These are phyloP conservation scores for Rutstroemia sp. DNA, from an alignment of 2,329 filamentous ascomycete species.

Conservation along the genomic window DNA sequence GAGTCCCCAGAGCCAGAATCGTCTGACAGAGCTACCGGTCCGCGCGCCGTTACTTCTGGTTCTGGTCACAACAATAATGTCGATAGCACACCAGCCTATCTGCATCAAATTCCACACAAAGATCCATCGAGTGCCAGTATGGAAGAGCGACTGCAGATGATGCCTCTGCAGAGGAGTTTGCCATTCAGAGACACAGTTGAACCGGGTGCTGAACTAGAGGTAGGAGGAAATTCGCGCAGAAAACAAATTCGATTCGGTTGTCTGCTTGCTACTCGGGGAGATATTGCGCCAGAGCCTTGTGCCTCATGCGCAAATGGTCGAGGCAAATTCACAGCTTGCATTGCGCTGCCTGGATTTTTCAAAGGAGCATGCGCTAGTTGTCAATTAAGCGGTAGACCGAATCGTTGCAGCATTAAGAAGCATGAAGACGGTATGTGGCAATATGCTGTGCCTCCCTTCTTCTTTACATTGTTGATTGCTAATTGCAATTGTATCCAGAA, in stretches of 20 bases:
- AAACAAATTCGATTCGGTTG: slow-evolving; percentile 30
- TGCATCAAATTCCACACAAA: slow-evolving; percentile 7
- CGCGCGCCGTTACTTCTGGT: neutral
- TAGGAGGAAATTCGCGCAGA: slow-evolving; percentile 27
- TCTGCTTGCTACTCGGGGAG: slow-evolving; percentile 27
- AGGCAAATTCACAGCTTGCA: slow-evolving; percentile 27
- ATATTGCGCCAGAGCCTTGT: slow-evolving; percentile 22
- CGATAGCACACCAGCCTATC: slow-evolving; percentile 3
- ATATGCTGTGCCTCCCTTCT: neutral
- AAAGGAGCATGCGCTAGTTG: slow-evolving; percentile 29
- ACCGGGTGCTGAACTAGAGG: slow-evolving; percentile 26
- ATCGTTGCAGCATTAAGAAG: slow-evolving; percentile 28
- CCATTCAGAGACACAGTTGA: slow-evolving; percentile 28
- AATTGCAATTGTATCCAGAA: neutral
- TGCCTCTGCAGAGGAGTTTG: slow-evolving; percentile 25
- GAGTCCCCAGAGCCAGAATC: slow-evolving; percentile 21
- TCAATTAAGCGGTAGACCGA: slow-evolving; percentile 27
- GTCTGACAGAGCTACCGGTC: neutral
- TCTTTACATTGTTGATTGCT: slow-evolving; percentile 1
- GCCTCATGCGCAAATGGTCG: slow-evolving; percentile 26
- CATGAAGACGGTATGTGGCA: slow-evolving; percentile 25
- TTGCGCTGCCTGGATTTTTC: slow-evolving; percentile 29
- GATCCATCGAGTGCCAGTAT: slow-evolving; percentile 16
- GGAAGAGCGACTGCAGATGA: slow-evolving; percentile 26
- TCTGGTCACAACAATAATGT: neutral